Evolutionary conservation across 192 early-diverging fungal species (phyloP).

Genomic region (Mortierella antarctica): DNA sequence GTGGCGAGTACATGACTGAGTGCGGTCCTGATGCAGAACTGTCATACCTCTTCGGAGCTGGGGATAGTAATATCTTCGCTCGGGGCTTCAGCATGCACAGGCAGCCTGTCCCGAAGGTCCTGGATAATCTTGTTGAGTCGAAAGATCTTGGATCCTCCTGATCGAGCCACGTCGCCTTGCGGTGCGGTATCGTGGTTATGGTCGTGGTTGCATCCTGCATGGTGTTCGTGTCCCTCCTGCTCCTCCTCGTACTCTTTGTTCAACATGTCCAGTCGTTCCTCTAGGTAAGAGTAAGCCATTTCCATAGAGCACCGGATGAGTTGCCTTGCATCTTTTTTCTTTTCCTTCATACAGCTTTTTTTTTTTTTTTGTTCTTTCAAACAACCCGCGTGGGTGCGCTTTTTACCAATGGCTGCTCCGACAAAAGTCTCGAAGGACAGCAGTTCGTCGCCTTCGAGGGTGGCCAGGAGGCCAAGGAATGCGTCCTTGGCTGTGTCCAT

Average conservation of each 20-base stretch:
- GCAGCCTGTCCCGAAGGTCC: constrained; percentile 61
- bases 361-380: background rate
- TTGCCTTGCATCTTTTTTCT: background rate
- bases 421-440: constrained; percentile 53
- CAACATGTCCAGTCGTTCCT: constrained; percentile 40
- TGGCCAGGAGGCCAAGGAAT: constrained; percentile 38
- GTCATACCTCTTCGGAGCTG: constrained; percentile 55
- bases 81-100: constrained; percentile 65
- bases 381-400: background rate
- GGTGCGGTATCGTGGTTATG: background rate
- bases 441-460: constrained; percentile 44
- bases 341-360: background rate
- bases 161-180: constrained; percentile 27
- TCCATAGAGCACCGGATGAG: background rate
- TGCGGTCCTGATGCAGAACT: too few relatives aligned
- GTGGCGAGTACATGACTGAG: too few relatives aligned
- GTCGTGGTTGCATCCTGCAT: constrained; percentile 42
- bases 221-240: constrained; percentile 30
- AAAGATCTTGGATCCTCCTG: constrained; percentile 39
- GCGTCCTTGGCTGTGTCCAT: constrained; percentile 50
- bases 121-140: constrained; percentile 61
- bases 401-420: constrained; percentile 39
- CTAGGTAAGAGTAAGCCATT: constrained; percentile 2
- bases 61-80: constrained; percentile 60
- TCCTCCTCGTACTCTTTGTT: constrained; percentile 29